These are phyloP conservation scores for Biscogniauxia marginata DNA, from an alignment of 2,329 filamentous ascomycete species.

Conservation along the genomic window DNA sequence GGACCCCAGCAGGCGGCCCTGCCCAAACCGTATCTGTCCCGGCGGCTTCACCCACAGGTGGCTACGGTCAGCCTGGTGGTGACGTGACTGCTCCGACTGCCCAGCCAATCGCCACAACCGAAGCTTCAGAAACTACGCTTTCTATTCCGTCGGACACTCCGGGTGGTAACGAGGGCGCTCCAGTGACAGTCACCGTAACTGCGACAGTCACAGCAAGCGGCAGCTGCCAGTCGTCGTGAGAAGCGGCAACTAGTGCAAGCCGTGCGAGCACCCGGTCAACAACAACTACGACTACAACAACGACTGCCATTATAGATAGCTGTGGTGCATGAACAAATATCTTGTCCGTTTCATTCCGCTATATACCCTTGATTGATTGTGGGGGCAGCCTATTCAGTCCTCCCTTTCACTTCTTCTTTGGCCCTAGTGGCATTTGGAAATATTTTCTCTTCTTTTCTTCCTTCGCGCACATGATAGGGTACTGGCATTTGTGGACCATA, in stretches of 20 bases:
- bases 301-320: conserved; percentile 3
- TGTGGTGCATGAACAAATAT: conserved; percentile 6
- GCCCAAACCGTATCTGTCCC: conserved; percentile 9
- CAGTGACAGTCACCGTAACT: conserved; percentile 29
- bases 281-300: conserved; percentile 10
- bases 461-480: conserved; percentile 13
- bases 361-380: conserved; percentile 13
- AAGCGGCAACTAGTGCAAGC: conserved; percentile 12
- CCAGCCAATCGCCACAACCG: conserved; percentile 2
- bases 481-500: conserved; percentile 12
- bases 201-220: conserved; percentile 29
- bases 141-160: conserved; percentile 10
- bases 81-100: conserved; percentile 7
- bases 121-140: conserved; percentile 14
- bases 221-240: conserved; percentile 25
- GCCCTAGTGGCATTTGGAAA: conserved; percentile 30
- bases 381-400: conserved; percentile 3
- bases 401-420: conserved; percentile 28
- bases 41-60: conserved; percentile 17
- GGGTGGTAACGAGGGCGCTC: conserved; percentile 11
- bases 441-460: conserved; percentile 12
- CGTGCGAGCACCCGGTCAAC: conserved; percentile 10
- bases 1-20: not conserved
- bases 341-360: conserved; percentile 11
- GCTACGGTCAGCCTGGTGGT: conserved; percentile 23